Evolutionary conservation across 2,329 filamentous ascomycete species (phyloP).

Genomic region (Zasmidium citrigriseum): DNA sequence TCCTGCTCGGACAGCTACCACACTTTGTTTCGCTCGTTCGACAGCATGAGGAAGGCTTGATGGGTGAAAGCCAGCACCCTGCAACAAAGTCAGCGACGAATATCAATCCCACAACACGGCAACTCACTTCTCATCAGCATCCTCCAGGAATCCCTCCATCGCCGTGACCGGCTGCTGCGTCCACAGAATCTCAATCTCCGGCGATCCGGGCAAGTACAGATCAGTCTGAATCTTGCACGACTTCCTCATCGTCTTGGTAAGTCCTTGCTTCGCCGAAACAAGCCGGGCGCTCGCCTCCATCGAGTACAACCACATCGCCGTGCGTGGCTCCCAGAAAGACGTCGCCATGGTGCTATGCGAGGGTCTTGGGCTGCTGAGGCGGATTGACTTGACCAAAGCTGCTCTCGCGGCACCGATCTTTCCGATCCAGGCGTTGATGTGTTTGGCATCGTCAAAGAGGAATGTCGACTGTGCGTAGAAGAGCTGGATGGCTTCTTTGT

Average conservation of each 20-base stretch:
- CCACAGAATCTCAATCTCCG: not conserved
- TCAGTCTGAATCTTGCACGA: not conserved
- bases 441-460: not conserved
- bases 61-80: not conserved
- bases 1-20: not conserved
- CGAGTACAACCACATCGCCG: not conserved
- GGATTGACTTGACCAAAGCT: not conserved
- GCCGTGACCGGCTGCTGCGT: not conserved
- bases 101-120: not conserved
- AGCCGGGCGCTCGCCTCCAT: not conserved
- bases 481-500: not conserved
- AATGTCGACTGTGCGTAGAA: conserved; percentile 10
- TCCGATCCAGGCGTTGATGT: not conserved
- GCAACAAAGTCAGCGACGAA: not conserved
- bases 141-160: not conserved
- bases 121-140: not conserved
- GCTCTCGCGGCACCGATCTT: not conserved
- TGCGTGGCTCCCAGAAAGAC: not conserved
- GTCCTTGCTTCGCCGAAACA: not conserved
- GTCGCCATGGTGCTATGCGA: not conserved
- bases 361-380: not conserved
- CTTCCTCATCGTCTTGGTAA: not conserved
- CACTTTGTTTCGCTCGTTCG: not conserved
- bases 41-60: not conserved
- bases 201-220: not conserved